Evolutionary conservation across 148 eudicot genomes (phyloP).

Genomic region (Persicaria tinctoria): DNA sequence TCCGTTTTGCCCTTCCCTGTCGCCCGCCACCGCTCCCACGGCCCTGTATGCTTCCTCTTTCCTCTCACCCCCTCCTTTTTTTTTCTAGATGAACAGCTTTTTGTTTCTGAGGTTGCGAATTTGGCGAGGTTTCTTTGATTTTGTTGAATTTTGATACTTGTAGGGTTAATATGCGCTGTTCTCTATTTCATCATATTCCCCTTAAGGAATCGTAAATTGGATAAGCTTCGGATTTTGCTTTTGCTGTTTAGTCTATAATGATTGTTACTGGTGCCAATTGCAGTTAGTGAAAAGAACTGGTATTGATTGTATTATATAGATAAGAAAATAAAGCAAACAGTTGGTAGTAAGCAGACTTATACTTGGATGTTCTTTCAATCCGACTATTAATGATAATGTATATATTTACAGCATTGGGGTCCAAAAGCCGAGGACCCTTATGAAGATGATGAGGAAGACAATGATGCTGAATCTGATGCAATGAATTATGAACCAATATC

Average conservation of each 20-base stretch:
- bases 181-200: neutral
- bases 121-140: neutral
- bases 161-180: neutral
- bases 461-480: constrained; percentile 39
- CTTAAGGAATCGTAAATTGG: neutral
- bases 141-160: neutral
- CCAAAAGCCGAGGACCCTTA: constrained; percentile 29
- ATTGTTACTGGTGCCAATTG: neutral
- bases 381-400: neutral
- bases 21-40: constrained; percentile 89
- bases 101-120: neutral
- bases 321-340: neutral
- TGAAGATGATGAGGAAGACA: constrained; percentile 20
- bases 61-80: neutral
- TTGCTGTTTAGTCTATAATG: neutral
- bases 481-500: constrained; percentile 33
- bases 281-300: neutral
- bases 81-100: neutral
- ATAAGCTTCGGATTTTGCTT: neutral
- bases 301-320: neutral
- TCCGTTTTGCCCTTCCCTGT: constrained; percentile 81
- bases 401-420: constrained; percentile 60
- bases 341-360: neutral
- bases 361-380: neutral
- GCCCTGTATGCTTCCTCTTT: constrained; percentile 43